Evolutionary conservation across 192 early-diverging fungal genomes (phyloP).

Genomic region (Umbelopsis sp.): DNA sequence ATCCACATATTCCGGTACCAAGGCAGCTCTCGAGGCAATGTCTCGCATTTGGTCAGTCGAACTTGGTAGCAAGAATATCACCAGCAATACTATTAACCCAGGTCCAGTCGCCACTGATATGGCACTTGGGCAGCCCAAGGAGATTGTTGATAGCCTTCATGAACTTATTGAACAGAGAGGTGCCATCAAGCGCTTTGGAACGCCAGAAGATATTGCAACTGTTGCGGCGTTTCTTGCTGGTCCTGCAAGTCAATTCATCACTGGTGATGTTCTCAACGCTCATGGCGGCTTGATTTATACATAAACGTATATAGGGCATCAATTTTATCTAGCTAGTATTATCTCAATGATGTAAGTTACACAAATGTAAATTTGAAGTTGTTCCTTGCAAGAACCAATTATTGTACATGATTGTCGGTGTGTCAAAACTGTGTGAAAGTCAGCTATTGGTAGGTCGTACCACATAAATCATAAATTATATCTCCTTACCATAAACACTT

Average conservation of each 20-base stretch:
- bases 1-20: conserved; percentile 14
- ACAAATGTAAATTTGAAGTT: no score
- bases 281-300: neutral
- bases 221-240: neutral
- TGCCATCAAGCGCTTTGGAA: neutral
- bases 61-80: conserved; percentile 61
- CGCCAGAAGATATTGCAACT: neutral
- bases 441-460: no score
- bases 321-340: no score
- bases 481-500: no score
- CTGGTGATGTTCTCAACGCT: neutral
- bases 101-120: conserved; percentile 86
- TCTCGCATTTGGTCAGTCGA: conserved; percentile 62
- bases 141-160: conserved; percentile 30
- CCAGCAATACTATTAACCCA: conserved; percentile 77
- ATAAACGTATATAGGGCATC: no score
- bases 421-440: no score
- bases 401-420: no score
- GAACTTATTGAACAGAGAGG: neutral
- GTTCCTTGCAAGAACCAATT: no score
- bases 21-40: conserved; percentile 20
- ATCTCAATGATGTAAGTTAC: no score
- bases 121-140: conserved; percentile 53
- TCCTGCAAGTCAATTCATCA: neutral
- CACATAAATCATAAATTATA: no score